phyloP scores from a whole-genome alignment of 2,329 filamentous ascomycete species.

The Xylariales sp. region DNA sequence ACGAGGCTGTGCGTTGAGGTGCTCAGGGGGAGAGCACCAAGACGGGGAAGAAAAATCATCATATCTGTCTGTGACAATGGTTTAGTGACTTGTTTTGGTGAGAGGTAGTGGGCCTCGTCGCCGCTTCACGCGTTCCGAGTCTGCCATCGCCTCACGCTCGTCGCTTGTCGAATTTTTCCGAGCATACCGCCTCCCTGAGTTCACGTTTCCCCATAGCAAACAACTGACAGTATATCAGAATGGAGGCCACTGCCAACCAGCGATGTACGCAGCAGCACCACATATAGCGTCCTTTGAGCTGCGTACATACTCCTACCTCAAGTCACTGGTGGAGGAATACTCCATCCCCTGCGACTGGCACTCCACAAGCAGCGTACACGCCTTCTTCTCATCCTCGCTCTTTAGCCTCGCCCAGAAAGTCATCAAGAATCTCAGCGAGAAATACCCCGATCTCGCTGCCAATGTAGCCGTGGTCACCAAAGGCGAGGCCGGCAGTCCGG shows the following conservation, averaged over 20 bases:
- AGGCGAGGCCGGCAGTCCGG: conserved; percentile 18
- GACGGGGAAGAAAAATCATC: no score
- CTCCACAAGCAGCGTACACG: conserved; percentile 57
- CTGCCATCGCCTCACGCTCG: no score
- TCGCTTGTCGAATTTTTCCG: no score
- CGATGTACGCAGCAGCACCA: conserved; percentile 56
- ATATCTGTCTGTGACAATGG: no score
- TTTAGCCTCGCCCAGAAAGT: conserved; percentile 47
- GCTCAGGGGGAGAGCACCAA: no score
- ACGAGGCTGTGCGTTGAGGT: no score
- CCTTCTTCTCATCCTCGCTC: conserved; percentile 52
- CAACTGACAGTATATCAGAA: no score
- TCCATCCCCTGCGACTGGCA: conserved; percentile 67
- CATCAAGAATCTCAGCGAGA: conserved; percentile 44
- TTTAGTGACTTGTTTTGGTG: no score
- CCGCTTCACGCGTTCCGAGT: no score
- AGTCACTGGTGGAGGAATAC: conserved; percentile 50
- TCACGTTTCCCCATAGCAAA: no score
- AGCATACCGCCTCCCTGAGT: no score
- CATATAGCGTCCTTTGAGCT: conserved; percentile 69
- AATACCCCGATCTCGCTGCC: conserved; percentile 53
- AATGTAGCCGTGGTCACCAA: conserved; percentile 37
- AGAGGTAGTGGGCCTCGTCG: no score
- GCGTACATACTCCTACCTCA: conserved; percentile 58
- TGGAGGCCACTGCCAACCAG: conserved; percentile 70